Evolutionary conservation across 73 alveolate species (phyloP).

Genomic region (Effrenium voratum): DNA sequence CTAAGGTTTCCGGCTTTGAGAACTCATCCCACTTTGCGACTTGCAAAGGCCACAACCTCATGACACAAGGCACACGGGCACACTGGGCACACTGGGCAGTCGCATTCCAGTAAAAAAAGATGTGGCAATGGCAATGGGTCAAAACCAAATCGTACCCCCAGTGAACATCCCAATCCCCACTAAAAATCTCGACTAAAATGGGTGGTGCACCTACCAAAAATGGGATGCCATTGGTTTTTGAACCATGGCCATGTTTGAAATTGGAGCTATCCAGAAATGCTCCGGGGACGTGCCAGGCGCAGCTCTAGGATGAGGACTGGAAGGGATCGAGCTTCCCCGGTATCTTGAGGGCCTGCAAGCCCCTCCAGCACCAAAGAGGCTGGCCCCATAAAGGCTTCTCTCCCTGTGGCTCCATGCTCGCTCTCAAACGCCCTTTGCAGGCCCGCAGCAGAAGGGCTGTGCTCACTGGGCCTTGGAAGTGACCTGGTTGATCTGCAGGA

Average conservation of each 20-base stretch:
- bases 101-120: background rate
- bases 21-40: conserved; percentile 55
- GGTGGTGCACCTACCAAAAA: no score
- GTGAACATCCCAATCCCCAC: background rate
- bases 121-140: background rate
- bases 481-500: conserved; percentile 48
- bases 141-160: background rate
- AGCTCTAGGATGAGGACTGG: background rate
- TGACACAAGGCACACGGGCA: background rate
- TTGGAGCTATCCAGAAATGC: no score
- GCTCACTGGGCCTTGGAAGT: background rate
- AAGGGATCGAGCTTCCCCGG: conserved; percentile 81
- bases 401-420: no score
- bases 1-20: background rate
- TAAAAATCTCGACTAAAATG: background rate
- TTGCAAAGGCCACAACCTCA: conserved; percentile 89
- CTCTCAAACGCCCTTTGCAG: no score
- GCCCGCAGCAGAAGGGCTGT: background rate
- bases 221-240: no score
- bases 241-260: no score
- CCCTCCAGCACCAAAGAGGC: no score
- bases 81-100: background rate
- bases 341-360: conserved; percentile 22
- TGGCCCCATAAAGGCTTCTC: no score
- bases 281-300: background rate